Evolutionary conservation across 768 basidiomycete genomes (phyloP).

Genomic region (Collybia sordida): DNA sequence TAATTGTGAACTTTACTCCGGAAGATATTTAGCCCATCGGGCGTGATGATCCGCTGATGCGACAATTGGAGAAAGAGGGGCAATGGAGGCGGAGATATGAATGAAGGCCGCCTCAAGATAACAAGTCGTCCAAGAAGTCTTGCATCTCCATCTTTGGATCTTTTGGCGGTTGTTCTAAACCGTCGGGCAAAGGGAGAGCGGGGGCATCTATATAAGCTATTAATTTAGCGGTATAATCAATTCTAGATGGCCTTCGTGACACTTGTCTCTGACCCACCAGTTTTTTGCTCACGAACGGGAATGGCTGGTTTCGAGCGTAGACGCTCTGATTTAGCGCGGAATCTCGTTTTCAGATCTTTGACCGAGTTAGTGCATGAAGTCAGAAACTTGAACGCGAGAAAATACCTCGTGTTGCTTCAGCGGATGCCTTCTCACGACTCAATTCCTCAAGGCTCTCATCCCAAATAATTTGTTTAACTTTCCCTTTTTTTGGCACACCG

Average conservation of each 20-base stretch:
- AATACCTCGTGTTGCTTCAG: constrained; percentile 74
- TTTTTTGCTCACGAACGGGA: constrained; percentile 30
- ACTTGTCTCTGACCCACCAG: constrained; percentile 27
- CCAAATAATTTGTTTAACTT: constrained; percentile 66
- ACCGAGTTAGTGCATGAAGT: neutral
- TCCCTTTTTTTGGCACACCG: constrained; percentile 55
- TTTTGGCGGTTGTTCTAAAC: constrained; percentile 1
- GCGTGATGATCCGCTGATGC: no score
- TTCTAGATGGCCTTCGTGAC: neutral
- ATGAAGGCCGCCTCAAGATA: neutral
- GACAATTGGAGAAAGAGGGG: no score
- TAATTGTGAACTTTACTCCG: no score
- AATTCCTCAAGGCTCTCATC: constrained; percentile 63
- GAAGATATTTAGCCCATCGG: no score
- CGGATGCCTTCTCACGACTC: constrained; percentile 66
- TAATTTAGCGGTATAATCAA: neutral
- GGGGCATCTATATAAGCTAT: constrained; percentile 17
- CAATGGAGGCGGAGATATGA: no score
- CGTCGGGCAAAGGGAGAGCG: constrained; percentile 14
- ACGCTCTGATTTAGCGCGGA: constrained; percentile 54
- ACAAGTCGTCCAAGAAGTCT: constrained; percentile 9
- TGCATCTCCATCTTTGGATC: constrained; percentile 14
- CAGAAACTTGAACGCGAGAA: neutral
- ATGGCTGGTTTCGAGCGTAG: constrained; percentile 35
- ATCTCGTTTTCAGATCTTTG: constrained; percentile 58